Evolutionary conservation across 140 eudicot genomes (phyloP), one percentile per base, ranked within the genome.

Genomic region (Stevia rebaudiana): DNA sequence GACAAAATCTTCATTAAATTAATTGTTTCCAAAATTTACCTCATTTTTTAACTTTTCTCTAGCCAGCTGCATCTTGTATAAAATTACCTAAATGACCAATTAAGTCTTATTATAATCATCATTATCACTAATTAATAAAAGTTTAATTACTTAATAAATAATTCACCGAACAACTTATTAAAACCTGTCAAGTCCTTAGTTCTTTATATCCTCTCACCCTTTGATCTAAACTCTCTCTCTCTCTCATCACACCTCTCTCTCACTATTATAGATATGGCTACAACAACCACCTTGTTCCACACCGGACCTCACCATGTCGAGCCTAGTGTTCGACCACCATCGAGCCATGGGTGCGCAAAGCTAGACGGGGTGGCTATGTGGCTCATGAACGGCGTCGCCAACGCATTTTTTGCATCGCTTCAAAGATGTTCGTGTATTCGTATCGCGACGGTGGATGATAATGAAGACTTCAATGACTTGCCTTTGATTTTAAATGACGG

Each of bases 401-500:
- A 72, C 10, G 96, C 88, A 0, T 91, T 91, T 58, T 91, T 91
- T 23, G 96, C 98, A 0, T 91, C 98, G 5, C 63, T 90, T n/a
- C 86, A 90, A 25, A 75, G 91, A 25, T 90, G 97, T 66, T 90
- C 97, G 6, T 90, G 97, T 71, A 79, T 90, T 43, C 85, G 91
- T 15, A 85, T 90, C 9, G 78, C 88, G n/a, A 90, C 97, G 0
- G 71, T 66, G 0, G 94, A 87, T 41, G 91, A 84, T 44, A 79
- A 65, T 0, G 97, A 84, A 6, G 77, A 76, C 17, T 52, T 77
- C 53, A 82, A 84, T 47, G 94, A 90, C 19, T 3, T 84, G 81
- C 97, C 97, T 0, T 62, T 90, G 62, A 84, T 90, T 30, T 70
- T 31, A 36, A 80, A 84, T 9, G 86, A 82, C 25, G 91, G 79